Evolutionary conservation across 139 green algal species (phyloP), one percentile per base, ranked within the genome.

Genomic region (Astrephomene gubernaculifera): DNA sequence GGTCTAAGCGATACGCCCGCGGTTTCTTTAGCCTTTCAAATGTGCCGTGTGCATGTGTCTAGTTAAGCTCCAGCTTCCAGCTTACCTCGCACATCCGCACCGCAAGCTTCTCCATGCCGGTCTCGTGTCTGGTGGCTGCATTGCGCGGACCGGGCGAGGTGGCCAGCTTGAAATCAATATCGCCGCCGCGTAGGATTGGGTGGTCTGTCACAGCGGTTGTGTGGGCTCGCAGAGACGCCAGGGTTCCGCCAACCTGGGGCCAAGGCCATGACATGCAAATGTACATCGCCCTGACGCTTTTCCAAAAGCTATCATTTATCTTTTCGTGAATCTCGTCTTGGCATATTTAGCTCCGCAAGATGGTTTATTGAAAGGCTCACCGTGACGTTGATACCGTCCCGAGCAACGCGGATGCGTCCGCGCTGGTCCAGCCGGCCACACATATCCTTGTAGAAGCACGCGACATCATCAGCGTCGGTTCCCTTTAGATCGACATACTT

Each of bases 101-200:
- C 2, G 72, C 29, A 31, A 95, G 88, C 0, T 35, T 41, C 69
- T 86, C 41, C 64, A 96, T 94, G 6, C 78, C 69, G 0, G 89
- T 90, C 79, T 95, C 90, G 2, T 61, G 14, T 6, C n/a, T 33
- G 35, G 75, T 84, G 4, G 41, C 52, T 0, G 43, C 54, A 64
- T 71, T 91, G 68, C 53, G 33, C 24, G 75, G 19, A 6, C 86
- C 87, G 0, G 19, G 1, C 17, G 38, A 84, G 2, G 27, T 5
- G 0, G 82, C 72, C 24, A 96, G 85, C 87, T 96, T 96, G 89
- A 95, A 95, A 78, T 96, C 93, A 19, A 95, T 93, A 64, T 84
- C 72, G 8, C 17, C 29, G 54, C 64, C 78, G 8, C 41, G 31
- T 6, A 93, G 54, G 36, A 88, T 27, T 12, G 81, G 60, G 83